These are phyloP conservation scores for Sphagnum magellanicum DNA, from an alignment of 228 moss, liverwort and hornwort species.

Conservation along the genomic window DNA sequence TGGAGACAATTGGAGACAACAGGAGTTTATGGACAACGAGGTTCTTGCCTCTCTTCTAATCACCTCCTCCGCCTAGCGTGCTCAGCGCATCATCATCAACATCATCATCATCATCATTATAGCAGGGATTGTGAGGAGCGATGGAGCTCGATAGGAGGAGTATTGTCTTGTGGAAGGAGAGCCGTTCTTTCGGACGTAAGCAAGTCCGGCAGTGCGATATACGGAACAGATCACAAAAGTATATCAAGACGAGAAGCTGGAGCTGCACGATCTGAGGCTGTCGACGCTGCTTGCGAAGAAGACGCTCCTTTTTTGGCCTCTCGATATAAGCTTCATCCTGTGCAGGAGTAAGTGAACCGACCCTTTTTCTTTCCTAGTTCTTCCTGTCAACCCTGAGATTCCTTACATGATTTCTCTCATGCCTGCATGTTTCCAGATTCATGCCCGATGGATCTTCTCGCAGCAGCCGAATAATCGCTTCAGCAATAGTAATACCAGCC, in stretches of 20 bases:
- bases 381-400: neutral
- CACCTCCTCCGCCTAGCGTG: conserved; percentile 3
- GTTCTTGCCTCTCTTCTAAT: conserved; percentile 21
- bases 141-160: conserved; percentile 5
- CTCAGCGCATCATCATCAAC: no score
- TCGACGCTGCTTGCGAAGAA: conserved; percentile 11
- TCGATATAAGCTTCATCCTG: conserved; percentile 20
- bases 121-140: no score
- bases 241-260: conserved; percentile 19
- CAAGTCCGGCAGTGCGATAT: conserved; percentile 36
- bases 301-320: conserved; percentile 5
- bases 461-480: no score
- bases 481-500: no score
- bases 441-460: neutral
- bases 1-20: conserved; percentile 21
- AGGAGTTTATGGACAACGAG: conserved; percentile 14
- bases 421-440: neutral
- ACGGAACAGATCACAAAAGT: conserved; percentile 12
- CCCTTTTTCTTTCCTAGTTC: neutral
- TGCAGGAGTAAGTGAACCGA: conserved; percentile 31
- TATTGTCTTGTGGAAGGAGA: conserved; percentile 7
- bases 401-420: conserved; percentile 2
- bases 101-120: no score
- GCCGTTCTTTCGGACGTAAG: conserved; percentile 16
- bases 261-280: conserved; percentile 15